phyloP scores from a whole-genome alignment of 1,139 yeast species.

The Fermentozyma sake region DNA sequence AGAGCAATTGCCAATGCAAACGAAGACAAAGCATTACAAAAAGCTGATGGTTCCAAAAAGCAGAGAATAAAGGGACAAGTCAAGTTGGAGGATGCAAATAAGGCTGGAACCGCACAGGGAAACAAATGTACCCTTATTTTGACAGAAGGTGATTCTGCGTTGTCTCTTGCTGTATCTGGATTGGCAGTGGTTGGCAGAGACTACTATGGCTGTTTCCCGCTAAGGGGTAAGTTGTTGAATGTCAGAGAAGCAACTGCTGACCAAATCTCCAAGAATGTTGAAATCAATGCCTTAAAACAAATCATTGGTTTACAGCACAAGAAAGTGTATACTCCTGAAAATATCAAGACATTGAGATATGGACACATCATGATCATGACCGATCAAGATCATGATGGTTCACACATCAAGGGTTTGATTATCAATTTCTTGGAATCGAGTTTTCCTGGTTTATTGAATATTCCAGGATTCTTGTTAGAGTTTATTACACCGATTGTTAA shows the following conservation, averaged over 20 bases:
- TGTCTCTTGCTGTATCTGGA: conserved; percentile 90
- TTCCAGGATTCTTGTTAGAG: conserved; percentile 90
- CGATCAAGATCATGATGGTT: conserved; percentile 99
- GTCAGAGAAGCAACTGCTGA: conserved; percentile 96
- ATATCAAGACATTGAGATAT: conserved; percentile 73
- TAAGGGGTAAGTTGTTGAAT: conserved; percentile 90
- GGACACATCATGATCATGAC: conserved; percentile 99
- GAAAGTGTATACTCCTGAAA: conserved; percentile 62
- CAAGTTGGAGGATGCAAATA: conserved; percentile 92
- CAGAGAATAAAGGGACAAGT: conserved; percentile 85
- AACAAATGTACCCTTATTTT: conserved; percentile 86
- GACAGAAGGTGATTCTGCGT: conserved; percentile 98
- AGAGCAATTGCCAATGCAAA: conserved; percentile 80
- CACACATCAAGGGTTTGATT: conserved; percentile 93
- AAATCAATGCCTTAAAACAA: conserved; percentile 91
- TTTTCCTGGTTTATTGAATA: conserved; percentile 86
- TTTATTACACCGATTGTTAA: conserved; percentile 97
- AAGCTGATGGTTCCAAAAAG: conserved; percentile 86
- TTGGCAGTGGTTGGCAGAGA: conserved; percentile 94
- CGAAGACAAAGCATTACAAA: conserved; percentile 83
- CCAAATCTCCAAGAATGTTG: conserved; percentile 87
- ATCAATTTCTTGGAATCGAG: conserved; percentile 91
- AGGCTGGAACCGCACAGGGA: conserved; percentile 93
- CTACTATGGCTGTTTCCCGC: conserved; percentile 91
- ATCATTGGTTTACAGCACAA: conserved; percentile 95